Base-by-base conservation (phyloP, 805 yeast species). In the Debaryomyces prosopidis region DNA sequence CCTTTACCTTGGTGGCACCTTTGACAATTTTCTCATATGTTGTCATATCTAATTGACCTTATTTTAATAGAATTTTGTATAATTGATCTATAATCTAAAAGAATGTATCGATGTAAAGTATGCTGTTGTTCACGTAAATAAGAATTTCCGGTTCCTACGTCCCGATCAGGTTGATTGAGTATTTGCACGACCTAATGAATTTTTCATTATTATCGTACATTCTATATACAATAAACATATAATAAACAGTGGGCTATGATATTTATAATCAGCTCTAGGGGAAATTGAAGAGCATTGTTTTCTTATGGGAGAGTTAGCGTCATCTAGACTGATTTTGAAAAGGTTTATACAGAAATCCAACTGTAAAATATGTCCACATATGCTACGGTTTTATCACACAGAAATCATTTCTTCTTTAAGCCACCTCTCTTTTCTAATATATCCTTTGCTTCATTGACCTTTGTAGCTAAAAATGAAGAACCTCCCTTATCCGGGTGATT, bases 401-500 rank as follows among this genome's bases (percentile, higher is more conserved):
- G n/a, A 12, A 31, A 15, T 49, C 51, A 68, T 57, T 70, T 69
- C 47, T 62, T 60, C 58, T 71, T 71, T 68, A 73, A 51, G 14
- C 78, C 76, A 32, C 83, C 84, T 60, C 89, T 78, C 65, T 82
- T 81, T 54, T 88, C 94, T 62, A 88, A 70, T 56, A 86, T 79
- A 57, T 83, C 91, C 63, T 87, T 90, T 20, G 97, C 97, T 69
- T 91, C 96, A 63, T 91, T 91, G 49, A 91, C 85, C 72, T 91
- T 91, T 47, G 91, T 84, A 39, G 97, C 96, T 65, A 91, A 64
- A 58, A 79, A 89, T 20, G 95, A 87, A 9, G 95, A 85, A 2
- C 97, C 97, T 28, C 97, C 97, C 62, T 84, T 87, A 71, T 91
- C 97, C 9, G 97, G 97, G 62, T 91, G 97, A 64, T 91, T 91